Percentiles rank a stretch among this genome's conserved stretches.
phyloP scores from a whole-genome alignment of 306 rosid genomes.

The Notholithocarpus densiflorus region DNA sequence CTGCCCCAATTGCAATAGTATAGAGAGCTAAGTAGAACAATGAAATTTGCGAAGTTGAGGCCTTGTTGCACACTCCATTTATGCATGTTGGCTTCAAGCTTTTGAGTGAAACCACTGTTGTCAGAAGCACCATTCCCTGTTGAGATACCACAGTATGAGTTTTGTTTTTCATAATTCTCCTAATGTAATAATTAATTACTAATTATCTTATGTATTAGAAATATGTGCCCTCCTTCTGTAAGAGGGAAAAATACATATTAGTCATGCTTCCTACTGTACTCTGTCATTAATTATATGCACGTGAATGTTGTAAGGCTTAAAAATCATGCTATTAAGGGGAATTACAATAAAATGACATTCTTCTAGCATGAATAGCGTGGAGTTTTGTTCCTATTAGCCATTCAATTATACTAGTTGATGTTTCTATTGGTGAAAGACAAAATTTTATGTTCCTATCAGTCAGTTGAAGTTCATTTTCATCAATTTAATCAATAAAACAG shows the following conservation, averaged over 20 bases:
- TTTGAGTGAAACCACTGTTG: conserved; percentile 50
- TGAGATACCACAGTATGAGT: background rate
- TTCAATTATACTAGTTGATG: background rate
- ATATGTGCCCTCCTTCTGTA: too few relatives aligned
- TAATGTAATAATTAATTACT: too few relatives aligned
- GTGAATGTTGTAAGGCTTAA: background rate
- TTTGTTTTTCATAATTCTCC: too few relatives aligned
- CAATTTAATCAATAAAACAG: conserved; percentile 15
- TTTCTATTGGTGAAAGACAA: conserved; percentile 5
- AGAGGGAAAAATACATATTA: too few relatives aligned
- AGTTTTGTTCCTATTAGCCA: background rate
- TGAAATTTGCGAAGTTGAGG: conserved; percentile 33
- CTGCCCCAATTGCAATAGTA: conserved; percentile 64
- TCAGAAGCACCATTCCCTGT: conserved; percentile 54
- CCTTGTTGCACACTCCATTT: conserved; percentile 51
- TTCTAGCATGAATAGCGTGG: background rate
- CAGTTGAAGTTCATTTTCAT: conserved; percentile 16
- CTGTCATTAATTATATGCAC: background rate
- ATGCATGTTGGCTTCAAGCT: conserved; percentile 47
- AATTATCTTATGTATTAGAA: too few relatives aligned
- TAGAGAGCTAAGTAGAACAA: conserved; percentile 58
- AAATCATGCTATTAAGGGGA: background rate
- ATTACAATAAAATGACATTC: background rate
- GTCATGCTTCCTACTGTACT: too few relatives aligned
- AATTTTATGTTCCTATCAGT: background rate